Percentiles rank a stretch among this genome's conserved stretches.
Conservation (phyloP, 225 moss, liverwort and hornwort genomes). For the Marchantia polymorpha region DNA sequence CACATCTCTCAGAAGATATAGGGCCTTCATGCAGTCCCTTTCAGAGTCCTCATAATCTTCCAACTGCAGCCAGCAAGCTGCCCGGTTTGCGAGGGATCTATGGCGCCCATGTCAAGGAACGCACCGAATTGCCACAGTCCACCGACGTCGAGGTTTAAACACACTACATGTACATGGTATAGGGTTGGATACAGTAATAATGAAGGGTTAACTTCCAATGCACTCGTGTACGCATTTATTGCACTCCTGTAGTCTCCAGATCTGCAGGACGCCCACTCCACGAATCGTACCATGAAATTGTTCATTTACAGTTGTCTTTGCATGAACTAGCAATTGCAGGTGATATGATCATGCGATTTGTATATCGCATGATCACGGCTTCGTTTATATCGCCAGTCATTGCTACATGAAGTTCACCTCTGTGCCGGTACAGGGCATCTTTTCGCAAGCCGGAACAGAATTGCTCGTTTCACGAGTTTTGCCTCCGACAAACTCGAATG, state of each 20-base stretch:
- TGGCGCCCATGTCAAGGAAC: neutral
- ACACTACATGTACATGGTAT: neutral
- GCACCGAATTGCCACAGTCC: neutral
- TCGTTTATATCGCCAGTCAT: too few relatives aligned
- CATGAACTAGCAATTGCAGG: too few relatives aligned
- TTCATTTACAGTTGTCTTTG: too few relatives aligned
- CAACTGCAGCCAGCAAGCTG: slow-evolving; percentile 34
- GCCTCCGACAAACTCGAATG: neutral
- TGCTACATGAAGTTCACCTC: too few relatives aligned
- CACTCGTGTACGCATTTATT: slow-evolving; percentile 38
- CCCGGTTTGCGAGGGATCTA: slow-evolving; percentile 30
- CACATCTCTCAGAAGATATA: neutral
- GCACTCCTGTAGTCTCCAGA: slow-evolving; percentile 43
- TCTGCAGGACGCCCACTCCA: slow-evolving; percentile 6
- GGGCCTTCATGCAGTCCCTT: slow-evolving; percentile 23
- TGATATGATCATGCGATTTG: too few relatives aligned
- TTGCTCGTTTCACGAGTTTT: too few relatives aligned
- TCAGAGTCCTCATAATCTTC: slow-evolving; percentile 25
- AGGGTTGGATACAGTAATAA: slow-evolving; percentile 15
- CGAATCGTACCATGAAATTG: too few relatives aligned
- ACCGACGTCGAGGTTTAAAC: neutral
- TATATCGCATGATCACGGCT: too few relatives aligned
- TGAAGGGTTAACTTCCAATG: slow-evolving; percentile 25
- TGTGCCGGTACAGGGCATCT: too few relatives aligned
- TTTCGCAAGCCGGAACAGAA: too few relatives aligned